Base-by-base conservation (phyloP, 208 protist genomes). In the Sergeia podlipaevii region DNA sequence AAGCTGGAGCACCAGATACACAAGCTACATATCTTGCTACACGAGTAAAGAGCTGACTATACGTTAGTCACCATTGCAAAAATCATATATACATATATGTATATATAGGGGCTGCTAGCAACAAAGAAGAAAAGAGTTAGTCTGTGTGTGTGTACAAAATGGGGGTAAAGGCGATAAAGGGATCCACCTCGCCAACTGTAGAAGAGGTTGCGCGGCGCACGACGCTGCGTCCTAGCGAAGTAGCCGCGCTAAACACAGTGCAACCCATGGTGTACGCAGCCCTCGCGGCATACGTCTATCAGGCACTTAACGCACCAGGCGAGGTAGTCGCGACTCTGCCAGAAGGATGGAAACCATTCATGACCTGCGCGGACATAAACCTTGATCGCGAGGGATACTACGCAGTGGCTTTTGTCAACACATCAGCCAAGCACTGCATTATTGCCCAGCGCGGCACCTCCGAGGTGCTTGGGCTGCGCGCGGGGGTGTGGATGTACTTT, bases 401-500 rank as follows among this genome's bases (percentile, higher is more conserved):
- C 66, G 90, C 80, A 21, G 67, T 83, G 1, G 87, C 90, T 15
- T 96, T 93, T 67, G 54, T 91, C 20, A 72, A 96, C 73, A 49
- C 74, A 26, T 51, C 65, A 24, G 45, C 57, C 13, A 63, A 56
- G 23, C 85, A 91, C 57, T 91, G 85, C 59, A 70, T 96, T 52
- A 89, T 96, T 18, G 78, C 90, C 3, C 71, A 95, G 50, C 85
- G 90, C 15, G 90, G 90, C 3, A 96, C 90, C 24, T 74, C 78
- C 11, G 84, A 96, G 45, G 83, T 84, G 49, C 65, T 86, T 8
- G 80, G 80, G 0, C 59, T 94, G 39, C 77, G 90, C 29, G 82
- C 90, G 0, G 86, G 84, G 1, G 60, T 93, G 23, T 96, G 90
- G 87, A 70, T 89, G 49, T 94, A 93, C 70, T 96, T 94, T 77